Percentiles rank a stretch among this genome's conserved stretches.
Evolutionary conservation across 2,329 filamentous ascomycete species (phyloP).

Genomic region (Rhinocladiella similis): DNA sequence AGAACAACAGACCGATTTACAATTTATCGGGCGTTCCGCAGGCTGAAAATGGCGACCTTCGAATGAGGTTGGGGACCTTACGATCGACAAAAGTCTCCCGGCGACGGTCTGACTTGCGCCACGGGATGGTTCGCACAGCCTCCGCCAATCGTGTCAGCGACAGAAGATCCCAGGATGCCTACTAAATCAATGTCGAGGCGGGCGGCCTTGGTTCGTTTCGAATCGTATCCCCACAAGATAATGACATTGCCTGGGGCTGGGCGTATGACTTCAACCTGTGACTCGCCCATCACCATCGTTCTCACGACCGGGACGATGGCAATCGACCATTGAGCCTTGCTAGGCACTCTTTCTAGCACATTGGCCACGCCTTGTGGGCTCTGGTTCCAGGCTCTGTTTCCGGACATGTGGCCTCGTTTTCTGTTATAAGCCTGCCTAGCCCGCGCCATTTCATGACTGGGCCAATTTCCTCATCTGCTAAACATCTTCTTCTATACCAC

Average conservation of each 20-base stretch:
- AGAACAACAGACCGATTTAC: background rate
- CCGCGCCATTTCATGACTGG: background rate
- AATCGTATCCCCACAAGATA: slow-evolving; percentile 4
- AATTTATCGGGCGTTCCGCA: background rate
- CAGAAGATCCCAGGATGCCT: background rate
- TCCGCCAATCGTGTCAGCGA: slow-evolving; percentile 9
- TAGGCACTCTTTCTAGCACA: slow-evolving; percentile 14
- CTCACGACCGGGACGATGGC: background rate
- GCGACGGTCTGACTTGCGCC: slow-evolving; percentile 3
- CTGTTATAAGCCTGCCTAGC: slow-evolving; percentile 9
- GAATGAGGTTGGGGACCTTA: background rate
- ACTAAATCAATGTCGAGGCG: background rate
- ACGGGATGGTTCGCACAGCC: slow-evolving; percentile 2
- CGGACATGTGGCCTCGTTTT: background rate
- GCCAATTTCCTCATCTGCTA: background rate
- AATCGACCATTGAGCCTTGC: slow-evolving; percentile 17
- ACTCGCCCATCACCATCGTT: slow-evolving; percentile 11
- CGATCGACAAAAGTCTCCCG: slow-evolving; percentile 7
- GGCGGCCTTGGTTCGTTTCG: background rate
- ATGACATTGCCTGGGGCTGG: background rate
- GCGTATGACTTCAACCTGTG: slow-evolving; percentile 23
- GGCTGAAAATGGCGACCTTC: background rate
- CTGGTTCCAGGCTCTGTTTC: background rate
- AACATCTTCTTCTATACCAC: background rate
- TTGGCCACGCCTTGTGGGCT: background rate